These are phyloP conservation scores for Pythium dissimile DNA, from an alignment of 352 stramenopile genomes.

Conservation along the genomic window DNA sequence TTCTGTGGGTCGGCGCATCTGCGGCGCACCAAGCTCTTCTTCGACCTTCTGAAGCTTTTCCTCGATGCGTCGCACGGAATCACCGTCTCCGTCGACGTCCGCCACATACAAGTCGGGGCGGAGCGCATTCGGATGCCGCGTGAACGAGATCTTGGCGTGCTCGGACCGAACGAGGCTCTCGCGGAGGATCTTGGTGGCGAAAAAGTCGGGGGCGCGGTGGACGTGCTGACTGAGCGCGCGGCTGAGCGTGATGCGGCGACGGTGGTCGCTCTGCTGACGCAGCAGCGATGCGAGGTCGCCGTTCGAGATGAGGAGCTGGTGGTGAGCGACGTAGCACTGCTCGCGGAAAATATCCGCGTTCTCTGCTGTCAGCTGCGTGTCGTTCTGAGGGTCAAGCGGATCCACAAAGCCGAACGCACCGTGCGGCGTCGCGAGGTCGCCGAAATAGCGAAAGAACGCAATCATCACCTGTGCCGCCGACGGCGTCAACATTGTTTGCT, in stretches of 20 bases:
- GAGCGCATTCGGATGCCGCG: conserved; percentile 57
- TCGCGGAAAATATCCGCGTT: conserved; percentile 48
- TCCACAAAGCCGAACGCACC: conserved; percentile 55
- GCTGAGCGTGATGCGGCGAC: conserved; percentile 65
- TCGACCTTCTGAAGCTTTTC: conserved; percentile 60
- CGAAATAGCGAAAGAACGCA: conserved; percentile 53
- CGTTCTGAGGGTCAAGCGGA: conserved; percentile 54
- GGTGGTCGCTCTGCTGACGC: conserved; percentile 43
- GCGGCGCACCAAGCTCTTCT: conserved; percentile 55
- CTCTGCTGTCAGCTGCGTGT: conserved; percentile 50
- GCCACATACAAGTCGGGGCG: conserved; percentile 71
- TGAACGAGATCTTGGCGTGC: conserved; percentile 12
- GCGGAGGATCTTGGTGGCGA: conserved; percentile 61
- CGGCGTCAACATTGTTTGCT: background rate
- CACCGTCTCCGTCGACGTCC: conserved; percentile 59
- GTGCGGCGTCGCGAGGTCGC: conserved; percentile 42
- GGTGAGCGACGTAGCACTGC: conserved; percentile 59
- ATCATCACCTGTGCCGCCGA: conserved; percentile 50
- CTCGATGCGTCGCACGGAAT: conserved; percentile 58
- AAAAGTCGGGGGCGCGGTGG: conserved; percentile 55
- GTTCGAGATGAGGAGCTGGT: conserved; percentile 57
- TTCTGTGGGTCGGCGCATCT: conserved; percentile 34
- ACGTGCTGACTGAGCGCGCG: conserved; percentile 64
- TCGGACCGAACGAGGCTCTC: conserved; percentile 25
- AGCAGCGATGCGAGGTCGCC: conserved; percentile 61